Evolutionary conservation across 2,329 filamentous ascomycete species (phyloP), one percentile per base, ranked within the genome.

Genomic region (Fusarium albosuccineum): DNA sequence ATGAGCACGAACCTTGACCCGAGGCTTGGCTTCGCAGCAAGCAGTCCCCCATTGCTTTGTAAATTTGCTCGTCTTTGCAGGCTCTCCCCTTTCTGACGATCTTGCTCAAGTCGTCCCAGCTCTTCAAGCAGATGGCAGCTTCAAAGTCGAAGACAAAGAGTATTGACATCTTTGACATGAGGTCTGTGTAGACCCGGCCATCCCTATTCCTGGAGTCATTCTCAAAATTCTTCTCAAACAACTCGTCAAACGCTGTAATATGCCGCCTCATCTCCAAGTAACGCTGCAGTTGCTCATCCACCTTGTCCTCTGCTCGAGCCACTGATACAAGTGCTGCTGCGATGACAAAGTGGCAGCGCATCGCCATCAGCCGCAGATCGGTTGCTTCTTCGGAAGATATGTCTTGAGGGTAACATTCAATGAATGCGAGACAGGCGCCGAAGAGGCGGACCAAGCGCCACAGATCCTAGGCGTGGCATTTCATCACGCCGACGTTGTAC

Each of bases 121-220:
- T 82, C 61, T 88, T 86, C 5, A 96, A 81, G 33, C 82, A 83
- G 39, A 92, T 80, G 0, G 90, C 88, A 3, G 89, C 91, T 79
- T 97, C 94, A 63, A 97, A 92, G 67, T 96, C 91, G 67, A 94
- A 92, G 1, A 91, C 87, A 8, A 93, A 81, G 16, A 97, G 78
- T 3, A 88, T 86, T 6, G 89, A 84, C 36, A 91, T 80, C 72
- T 93, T 94, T 2, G 80, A 77, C 7, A 82, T 71, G 14, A 93
- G 80, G 71, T 92, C 89, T 2, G 79, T 66, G 14, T 80, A 78
- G 1, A 81, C 78, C 1, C 79, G 77, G 11, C 82, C 79, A 17
- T 84, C 80, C 0, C 86, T 72, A 4, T 74, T 75, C 1, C 77
- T 73, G 0, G 80, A 59, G 9, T 81, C 77, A 2, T 76, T 76